Percentiles rank a stretch among this genome's conserved stretches.
Conservation (phyloP, 2,329 filamentous ascomycete genomes). For the Fusarium sp. region DNA sequence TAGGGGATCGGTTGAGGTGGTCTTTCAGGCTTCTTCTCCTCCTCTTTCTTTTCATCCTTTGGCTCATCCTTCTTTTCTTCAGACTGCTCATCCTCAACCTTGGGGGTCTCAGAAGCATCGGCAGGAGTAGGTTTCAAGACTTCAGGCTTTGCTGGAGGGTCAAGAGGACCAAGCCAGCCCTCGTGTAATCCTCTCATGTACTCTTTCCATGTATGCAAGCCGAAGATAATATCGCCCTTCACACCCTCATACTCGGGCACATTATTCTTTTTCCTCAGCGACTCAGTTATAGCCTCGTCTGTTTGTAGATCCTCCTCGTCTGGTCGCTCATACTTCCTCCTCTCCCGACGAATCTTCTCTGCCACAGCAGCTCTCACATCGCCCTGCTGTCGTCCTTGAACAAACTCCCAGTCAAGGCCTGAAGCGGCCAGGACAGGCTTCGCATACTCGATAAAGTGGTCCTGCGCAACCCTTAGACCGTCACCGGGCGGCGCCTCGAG, state of each 20-base stretch:
- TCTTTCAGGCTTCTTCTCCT: constrained; percentile 66
- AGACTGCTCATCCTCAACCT: constrained; percentile 43
- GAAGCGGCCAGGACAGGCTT: constrained; percentile 92
- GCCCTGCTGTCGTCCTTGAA: constrained; percentile 92
- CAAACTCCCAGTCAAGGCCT: constrained; percentile 94
- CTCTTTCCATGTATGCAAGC: constrained; percentile 96
- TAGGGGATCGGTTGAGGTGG: constrained; percentile 76
- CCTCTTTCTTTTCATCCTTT: constrained; percentile 52
- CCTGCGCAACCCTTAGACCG: constrained; percentile 83
- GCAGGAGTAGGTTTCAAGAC: not conserved
- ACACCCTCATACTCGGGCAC: constrained; percentile 78
- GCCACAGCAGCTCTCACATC: constrained; percentile 89
- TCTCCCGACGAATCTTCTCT: constrained; percentile 81
- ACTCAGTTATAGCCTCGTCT: constrained; percentile 67
- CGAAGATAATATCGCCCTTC: constrained; percentile 87
- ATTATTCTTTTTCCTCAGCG: constrained; percentile 72
- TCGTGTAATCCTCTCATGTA: constrained; percentile 94
- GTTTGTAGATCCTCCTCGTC: constrained; percentile 61
- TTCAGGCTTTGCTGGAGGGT: constrained; percentile 62
- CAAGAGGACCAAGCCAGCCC: constrained; percentile 91
- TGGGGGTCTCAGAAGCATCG: constrained; percentile 37
- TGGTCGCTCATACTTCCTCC: constrained; percentile 67
- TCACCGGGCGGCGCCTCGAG: constrained; percentile 89
- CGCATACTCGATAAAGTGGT: constrained; percentile 95
- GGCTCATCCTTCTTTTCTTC: constrained; percentile 49